phyloP scores from a whole-genome alignment of 2,329 filamentous ascomycete species.

The Emericellopsis cladophorae region DNA sequence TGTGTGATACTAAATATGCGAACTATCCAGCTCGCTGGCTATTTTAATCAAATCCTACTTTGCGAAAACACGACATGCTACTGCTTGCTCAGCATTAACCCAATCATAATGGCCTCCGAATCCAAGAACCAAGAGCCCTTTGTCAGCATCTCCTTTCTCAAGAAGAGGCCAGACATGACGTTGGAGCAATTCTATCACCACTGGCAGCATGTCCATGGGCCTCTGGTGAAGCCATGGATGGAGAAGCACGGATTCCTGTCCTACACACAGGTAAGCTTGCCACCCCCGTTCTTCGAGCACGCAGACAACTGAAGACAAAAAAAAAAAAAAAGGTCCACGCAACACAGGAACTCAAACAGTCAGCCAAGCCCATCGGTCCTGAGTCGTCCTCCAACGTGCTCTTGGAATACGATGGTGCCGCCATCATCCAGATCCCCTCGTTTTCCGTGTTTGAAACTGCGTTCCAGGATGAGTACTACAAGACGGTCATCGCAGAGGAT shows the following conservation, averaged over 20 bases:
- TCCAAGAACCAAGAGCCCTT: not conserved
- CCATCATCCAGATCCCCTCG: constrained; percentile 14
- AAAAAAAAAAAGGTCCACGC: constrained; percentile 11
- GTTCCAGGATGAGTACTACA: constrained; percentile 17
- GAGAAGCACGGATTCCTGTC: constrained; percentile 17
- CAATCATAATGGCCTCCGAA: not conserved
- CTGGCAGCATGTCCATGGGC: constrained; percentile 17
- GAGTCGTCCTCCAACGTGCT: constrained; percentile 6
- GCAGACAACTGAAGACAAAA: not conserved
- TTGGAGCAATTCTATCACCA: constrained; percentile 18
- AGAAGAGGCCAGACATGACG: constrained; percentile 13
- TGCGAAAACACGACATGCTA: no score
- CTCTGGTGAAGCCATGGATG: constrained; percentile 18
- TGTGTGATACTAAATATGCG: no score
- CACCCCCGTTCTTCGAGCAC: no score
- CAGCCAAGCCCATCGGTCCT: constrained; percentile 6
- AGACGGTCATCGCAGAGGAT: constrained; percentile 14
- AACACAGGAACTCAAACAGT: constrained; percentile 9
- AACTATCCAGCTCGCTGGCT: no score
- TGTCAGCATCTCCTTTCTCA: constrained; percentile 10
- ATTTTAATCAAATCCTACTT: no score
- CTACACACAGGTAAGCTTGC: constrained; percentile 14
- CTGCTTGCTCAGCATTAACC: not conserved
- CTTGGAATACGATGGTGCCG: constrained; percentile 15
- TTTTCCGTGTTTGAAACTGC: constrained; percentile 12